Percentiles rank a stretch among this genome's conserved stretches.
These are phyloP conservation scores for Nakaseomyces sp. DNA, from an alignment of 1,139 yeast species.

Conservation along the genomic window DNA sequence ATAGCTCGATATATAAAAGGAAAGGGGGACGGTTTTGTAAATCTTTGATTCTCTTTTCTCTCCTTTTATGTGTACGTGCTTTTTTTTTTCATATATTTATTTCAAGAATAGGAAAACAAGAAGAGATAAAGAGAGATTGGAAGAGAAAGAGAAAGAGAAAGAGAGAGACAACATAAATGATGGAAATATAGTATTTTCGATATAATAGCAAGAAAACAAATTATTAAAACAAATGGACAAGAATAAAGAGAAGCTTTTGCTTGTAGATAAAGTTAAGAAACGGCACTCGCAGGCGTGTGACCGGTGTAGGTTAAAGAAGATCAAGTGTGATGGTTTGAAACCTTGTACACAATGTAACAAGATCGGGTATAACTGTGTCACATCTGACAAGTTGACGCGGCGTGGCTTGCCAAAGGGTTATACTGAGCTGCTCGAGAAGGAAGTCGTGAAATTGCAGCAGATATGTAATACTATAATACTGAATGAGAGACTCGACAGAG, in stretches of 20 bases:
- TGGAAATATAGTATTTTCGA: background rate
- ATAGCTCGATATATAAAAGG: too few species aligned
- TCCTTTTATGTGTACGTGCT: too few species aligned
- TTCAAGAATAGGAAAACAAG: too few species aligned
- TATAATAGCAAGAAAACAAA: conserved; percentile 7
- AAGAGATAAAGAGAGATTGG: too few species aligned
- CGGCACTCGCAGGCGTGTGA: conserved; percentile 66
- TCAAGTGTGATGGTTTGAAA: conserved; percentile 63
- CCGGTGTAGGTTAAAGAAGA: conserved; percentile 66
- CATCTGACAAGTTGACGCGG: conserved; percentile 63
- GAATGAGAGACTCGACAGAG: background rate
- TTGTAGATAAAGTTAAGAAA: conserved; percentile 30
- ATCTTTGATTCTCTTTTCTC: too few species aligned
- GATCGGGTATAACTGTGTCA: conserved; percentile 58
- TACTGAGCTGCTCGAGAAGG: conserved; percentile 62
- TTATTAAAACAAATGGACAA: conserved; percentile 13
- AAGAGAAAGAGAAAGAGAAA: too few species aligned
- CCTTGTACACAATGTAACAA: conserved; percentile 64
- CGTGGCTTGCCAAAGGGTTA: conserved; percentile 70
- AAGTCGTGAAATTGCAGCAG: conserved; percentile 51
- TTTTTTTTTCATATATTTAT: too few species aligned
- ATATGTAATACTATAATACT: conserved; percentile 10
- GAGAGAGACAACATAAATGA: too few species aligned
- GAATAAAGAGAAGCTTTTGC: background rate
- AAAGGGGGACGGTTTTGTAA: too few species aligned